phyloP scores from a whole-genome alignment of 306 rosid species.

The Lathyrus aphaca region DNA sequence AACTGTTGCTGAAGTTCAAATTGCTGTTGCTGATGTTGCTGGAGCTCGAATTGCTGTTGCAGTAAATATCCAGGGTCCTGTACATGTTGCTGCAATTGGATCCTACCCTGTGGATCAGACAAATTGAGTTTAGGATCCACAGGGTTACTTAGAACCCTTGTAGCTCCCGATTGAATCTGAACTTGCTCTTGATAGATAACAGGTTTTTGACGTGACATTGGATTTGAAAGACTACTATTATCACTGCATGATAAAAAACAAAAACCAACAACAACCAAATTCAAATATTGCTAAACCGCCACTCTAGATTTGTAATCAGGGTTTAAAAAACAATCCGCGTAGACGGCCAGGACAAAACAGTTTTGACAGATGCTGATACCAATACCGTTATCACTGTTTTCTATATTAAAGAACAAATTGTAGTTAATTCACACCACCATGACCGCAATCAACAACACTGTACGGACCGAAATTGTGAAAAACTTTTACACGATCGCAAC shows the following conservation, averaged over 20 bases:
- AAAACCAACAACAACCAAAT: conserved; percentile 27
- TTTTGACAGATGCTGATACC: no score
- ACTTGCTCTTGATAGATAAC: conserved; percentile 76
- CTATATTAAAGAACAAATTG: no score
- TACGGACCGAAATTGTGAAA: no score
- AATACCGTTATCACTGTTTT: no score
- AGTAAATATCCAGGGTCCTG: conserved; percentile 76
- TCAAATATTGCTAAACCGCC: conserved; percentile 43
- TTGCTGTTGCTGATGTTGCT: conserved; percentile 38
- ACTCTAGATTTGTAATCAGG: not conserved
- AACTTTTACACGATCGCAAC: no score
- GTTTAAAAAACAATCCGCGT: no score
- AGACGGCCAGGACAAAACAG: no score
- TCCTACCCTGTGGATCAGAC: conserved; percentile 65
- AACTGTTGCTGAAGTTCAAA: not conserved
- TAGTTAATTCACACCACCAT: no score
- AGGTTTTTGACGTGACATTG: conserved; percentile 66
- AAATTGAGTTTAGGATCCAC: conserved; percentile 64
- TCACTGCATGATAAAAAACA: conserved; percentile 68
- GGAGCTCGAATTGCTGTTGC: conserved; percentile 74
- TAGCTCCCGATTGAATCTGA: conserved; percentile 61
- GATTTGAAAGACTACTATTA: conserved; percentile 70
- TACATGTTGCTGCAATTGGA: conserved; percentile 77
- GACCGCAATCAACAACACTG: no score
- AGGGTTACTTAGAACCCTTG: conserved; percentile 62